Evolutionary conservation across 1,284 basidiomycete genomes (phyloP), one percentile per base, ranked within the genome.

Genomic region (Athelia sp.): DNA sequence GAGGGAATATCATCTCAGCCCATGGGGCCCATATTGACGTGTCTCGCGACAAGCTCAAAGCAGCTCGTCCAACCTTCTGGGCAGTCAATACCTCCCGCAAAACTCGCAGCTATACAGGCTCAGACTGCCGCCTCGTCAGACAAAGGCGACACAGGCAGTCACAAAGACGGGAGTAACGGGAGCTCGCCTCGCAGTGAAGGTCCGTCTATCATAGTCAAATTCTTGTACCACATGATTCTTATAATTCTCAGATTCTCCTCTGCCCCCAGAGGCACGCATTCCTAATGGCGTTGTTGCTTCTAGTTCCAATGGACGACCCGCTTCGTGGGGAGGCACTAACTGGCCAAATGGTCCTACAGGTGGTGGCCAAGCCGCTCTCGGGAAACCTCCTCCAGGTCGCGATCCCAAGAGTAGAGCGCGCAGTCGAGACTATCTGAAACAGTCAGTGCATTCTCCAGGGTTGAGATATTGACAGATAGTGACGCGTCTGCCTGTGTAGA

Each of bases 351-450:
- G 70, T 26, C 73, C 74, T 4, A 56, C 69, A 17, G 60, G 64
- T 43, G 72, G 67, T 31, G 61, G 74, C 13, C 59, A 70, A 14
- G 73, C 76, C 55, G 73, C 70, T 44, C 64, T 79, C 60, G 84
- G 86, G 53, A 93, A 86, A 68, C 83, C 79, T 46, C 84, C 81
- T 45, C 81, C 79, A 26, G 89, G 81, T 49, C 85, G 88, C 55
- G 94, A 99, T 68, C 92, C 93, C 18, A 96, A 97, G 69, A 91
- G 91, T 58, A 82, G 96, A 57, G 93, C 94, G 38, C 81, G 93
- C 55, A 96, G 93, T 73, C 79, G 95, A 51, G 97, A 99, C 55
- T 99, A 98, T 67, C 79, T 99, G 58, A 98, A 99, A 70, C 96
- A 99, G 83, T 93, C 60, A 58, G 87, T 78, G 18, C 9, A 35